Evolutionary conservation across 192 early-diverging fungal genomes (phyloP).

Genomic region (Podila horticola): DNA sequence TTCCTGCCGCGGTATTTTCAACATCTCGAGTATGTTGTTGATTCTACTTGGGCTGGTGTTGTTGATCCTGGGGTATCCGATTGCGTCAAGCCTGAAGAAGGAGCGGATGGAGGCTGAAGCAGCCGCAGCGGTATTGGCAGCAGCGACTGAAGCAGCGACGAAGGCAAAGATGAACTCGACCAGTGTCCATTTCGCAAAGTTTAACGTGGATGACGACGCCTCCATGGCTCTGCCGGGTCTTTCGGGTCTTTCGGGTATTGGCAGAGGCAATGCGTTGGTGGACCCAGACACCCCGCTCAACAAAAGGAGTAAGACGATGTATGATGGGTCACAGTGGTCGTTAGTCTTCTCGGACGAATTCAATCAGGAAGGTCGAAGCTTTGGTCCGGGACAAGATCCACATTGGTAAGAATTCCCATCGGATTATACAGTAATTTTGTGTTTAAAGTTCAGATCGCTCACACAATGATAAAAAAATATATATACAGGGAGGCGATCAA

Average conservation of each 20-base stretch:
- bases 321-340: conserved; percentile 56
- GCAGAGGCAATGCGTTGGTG: conserved; percentile 8
- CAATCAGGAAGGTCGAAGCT: conserved; percentile 60
- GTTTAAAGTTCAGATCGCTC: conserved; percentile 57
- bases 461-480: conserved; percentile 19
- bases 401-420: conserved; percentile 61
- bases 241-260: background rate
- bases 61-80: conserved; percentile 33
- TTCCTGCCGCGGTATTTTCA: conserved; percentile 26
- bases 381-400: conserved; percentile 61
- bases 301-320: conserved; percentile 46
- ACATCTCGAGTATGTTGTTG: conserved; percentile 42
- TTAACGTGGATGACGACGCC: background rate
- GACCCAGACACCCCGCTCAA: conserved; percentile 57
- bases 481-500: conserved; percentile 61
- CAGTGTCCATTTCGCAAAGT: background rate
- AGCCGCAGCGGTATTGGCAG: background rate
- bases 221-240: background rate
- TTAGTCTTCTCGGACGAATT: conserved; percentile 73
- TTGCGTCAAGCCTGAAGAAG: conserved; percentile 24
- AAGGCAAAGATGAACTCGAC: background rate
- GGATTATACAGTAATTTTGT: conserved; percentile 56
- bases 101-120: conserved; percentile 28
- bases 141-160: background rate
- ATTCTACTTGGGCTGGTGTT: conserved; percentile 30